Base-by-base conservation (phyloP, 2,329 filamentous ascomycete genomes). In the Diaporthe sp. region DNA sequence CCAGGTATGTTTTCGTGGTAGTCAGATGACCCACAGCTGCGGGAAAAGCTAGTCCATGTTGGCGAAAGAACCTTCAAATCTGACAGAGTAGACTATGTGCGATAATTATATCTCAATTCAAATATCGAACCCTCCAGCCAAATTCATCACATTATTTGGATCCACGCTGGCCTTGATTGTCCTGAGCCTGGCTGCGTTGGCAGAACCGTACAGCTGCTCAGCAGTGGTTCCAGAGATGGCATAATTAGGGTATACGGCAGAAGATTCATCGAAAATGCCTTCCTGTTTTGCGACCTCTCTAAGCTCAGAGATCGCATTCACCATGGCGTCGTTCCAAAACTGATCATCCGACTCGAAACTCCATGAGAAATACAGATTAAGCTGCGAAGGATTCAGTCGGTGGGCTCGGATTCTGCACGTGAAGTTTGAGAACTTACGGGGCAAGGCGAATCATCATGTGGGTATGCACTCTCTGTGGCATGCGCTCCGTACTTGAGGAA, bases 311-410 rank as follows among this genome's bases (percentile, higher is more conserved):
- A 82, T 39, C 10, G 78, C 78, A 61, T 79, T 76, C 19, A 78
- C 75, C 72, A 82, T 80, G 13, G 76, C 67, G 6, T 70, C 72
- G n/a, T 79, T 72, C 82, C 82, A 83, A 53, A 74, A 82, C 4
- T 78, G 76, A 49, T 83, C 82, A 6, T 83, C 78, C 4, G 62
- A 25, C 4, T 73, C 10, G 15, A 75, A 65, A n/a, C 44, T 34
- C 82, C 82, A 83, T 3, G 79, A 59, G 37, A 79, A 81, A 61
- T 82, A 82, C 7, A 82, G 62, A 59, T 82, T 81, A 1, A 83
- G 77, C 76, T 82, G 75, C 13, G 3, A 61, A 10, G 12, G 62
- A 51, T 34, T n/a, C 46, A 49, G 25, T 13, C 3, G 15, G 13
- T 2, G n/a, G 9, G 13, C 28, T 5, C 10, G 5, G 12, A 3